Evolutionary conservation across 352 stramenopile genomes (phyloP), one percentile per base, ranked within the genome.

Genomic region (Phytophthora boehmeriae): DNA sequence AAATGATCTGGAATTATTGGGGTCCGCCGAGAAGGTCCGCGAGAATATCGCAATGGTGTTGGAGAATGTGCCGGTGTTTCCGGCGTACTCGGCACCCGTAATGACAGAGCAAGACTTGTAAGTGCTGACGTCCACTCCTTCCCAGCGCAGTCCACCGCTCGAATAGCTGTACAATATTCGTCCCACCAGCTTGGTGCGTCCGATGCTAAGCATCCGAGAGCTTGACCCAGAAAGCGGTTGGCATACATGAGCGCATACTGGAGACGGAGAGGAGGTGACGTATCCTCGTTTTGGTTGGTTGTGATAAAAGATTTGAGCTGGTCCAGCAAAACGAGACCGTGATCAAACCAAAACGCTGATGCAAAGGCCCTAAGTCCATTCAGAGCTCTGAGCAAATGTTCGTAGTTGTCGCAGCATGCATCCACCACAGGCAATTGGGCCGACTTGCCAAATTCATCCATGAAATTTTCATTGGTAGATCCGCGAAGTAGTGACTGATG

Each of bases 111-210:
- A n/a, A n/a, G n/a, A n/a, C n/a, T n/a, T n/a, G n/a, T n/a, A n/a
- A 58, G 47, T 2, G 41, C 22, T 39, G 58, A 52, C 9, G 41
- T 53, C 57, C 48, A 58, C 14, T 64, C 8, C 2, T 4, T 1
- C 22, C 5, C 4, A 54, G 8, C 1, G 56, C 54, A 13, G 54
- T 10, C 11, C 25, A 16, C n/a, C 36, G n/a, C n/a, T n/a, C n/a
- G n/a, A n/a, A n/a, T n/a, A n/a, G n/a, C n/a, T n/a, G n/a, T n/a
- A n/a, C n/a, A n/a, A n/a, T n/a, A n/a, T n/a, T n/a, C n/a, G n/a
- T n/a, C n/a, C 41, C 35, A 62, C 44, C 54, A 62, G 0, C 16
- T 4, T 1, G 44, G 34, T 8, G 30, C 16, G 10, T 47, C 43
- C 4, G n/a, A 4, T 25, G 54, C 44, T 1, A 62, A 1, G 44